Conservation (phyloP, 345 rosid genomes). For the Pistacia vera region DNA sequence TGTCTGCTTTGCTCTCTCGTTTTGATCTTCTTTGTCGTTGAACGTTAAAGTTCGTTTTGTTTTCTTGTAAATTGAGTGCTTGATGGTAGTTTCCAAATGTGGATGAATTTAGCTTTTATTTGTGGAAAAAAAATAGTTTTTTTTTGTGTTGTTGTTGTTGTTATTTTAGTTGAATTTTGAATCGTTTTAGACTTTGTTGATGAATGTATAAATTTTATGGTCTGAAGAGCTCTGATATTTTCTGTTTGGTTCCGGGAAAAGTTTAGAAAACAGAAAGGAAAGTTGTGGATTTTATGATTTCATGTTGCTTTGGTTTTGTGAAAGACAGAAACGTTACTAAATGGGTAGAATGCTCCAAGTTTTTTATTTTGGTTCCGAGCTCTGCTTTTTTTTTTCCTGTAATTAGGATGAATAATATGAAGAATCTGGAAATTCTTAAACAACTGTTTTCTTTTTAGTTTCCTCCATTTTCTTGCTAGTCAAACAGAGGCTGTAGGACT, state of each 20-base stretch:
- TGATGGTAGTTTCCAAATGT: background rate
- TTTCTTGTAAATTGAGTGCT: background rate
- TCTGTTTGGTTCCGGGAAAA: slow-evolving; percentile 23
- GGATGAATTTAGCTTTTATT: background rate
- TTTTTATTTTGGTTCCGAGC: background rate
- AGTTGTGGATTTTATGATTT: background rate
- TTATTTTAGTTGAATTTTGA: background rate
- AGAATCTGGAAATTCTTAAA: background rate
- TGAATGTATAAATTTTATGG: background rate
- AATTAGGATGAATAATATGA: background rate
- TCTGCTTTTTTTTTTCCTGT: background rate
- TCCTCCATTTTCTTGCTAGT: background rate
- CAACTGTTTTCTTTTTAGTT: background rate
- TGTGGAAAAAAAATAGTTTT: background rate
- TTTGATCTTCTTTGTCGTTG: background rate
- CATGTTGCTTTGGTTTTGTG: background rate
- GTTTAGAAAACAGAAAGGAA: background rate
- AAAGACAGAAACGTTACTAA: background rate
- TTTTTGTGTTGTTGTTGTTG: background rate
- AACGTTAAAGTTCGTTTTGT: background rate
- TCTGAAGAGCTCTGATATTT: background rate
- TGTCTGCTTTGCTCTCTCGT: background rate
- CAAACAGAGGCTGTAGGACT: background rate
- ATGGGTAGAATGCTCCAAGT: background rate
- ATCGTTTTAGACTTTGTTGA: background rate